Evolutionary conservation across 306 rosid species (phyloP), one percentile per base, ranked within the genome.

Genomic region (Corylus avellana): DNA sequence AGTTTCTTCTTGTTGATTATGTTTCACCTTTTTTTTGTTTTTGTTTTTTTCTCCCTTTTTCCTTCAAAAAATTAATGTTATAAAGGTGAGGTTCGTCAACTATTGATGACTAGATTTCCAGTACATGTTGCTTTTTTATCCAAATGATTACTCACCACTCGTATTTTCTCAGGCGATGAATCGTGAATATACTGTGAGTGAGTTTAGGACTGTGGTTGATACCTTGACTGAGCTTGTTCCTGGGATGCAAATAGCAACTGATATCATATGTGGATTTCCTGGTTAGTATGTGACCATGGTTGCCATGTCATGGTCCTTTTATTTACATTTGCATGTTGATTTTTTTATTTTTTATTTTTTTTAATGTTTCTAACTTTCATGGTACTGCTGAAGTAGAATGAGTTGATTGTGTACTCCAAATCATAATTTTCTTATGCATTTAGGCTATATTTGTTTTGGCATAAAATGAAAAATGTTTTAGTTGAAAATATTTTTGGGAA

Each of bases 231-330:
- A 91, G 84, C 96, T 95, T 86, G 99, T 95, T 79, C 99, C 98
- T 49, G 97, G 85, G 80, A 95, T 95, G 98, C 98, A 95, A 88
- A 90, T 95, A 86, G 99, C 98, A 79, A 93, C 99, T 12, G 99
- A 95, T 83, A 90, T 95, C 86, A 95, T 95, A 79, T 95, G 99
- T 84, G 99, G 99, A 95, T 95, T 95, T 93, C 99, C 97, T 72
- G 98, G 99, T 94, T 86, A 80, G 97, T 83, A n/a, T 49, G 47
- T 71, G 66, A 68, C 56, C 78, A 48, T 42, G 51, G 35, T 76
- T 82, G 49, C 77, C 54, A 75, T 37, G 5, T 61, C 27, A n/a
- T 61, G 53, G 16, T 72, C 75, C 62, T 75, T 27, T 79, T 62
- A 17, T 29, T 53, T 75, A 12, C 32, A 56, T 59, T 77, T 32